Evolutionary conservation across 352 stramenopile species (phyloP).

Genomic region (Aphanomyces cochlioides): DNA sequence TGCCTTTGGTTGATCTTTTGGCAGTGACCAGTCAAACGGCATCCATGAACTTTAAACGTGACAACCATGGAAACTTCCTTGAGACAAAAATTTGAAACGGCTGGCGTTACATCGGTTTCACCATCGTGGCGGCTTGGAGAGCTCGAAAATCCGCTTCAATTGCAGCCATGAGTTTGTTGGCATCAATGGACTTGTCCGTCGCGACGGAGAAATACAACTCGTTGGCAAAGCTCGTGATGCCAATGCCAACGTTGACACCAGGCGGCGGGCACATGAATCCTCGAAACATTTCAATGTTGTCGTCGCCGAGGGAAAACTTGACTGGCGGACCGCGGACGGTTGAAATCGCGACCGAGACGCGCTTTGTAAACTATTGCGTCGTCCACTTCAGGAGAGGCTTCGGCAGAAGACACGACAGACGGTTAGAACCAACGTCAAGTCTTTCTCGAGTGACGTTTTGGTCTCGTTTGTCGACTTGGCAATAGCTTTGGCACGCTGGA

Average conservation of each 20-base stretch:
- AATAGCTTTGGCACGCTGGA: conserved; percentile 49
- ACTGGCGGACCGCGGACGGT: conserved; percentile 64
- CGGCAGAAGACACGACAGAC: not conserved
- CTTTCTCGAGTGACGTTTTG: conserved; percentile 76
- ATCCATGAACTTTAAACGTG: no score
- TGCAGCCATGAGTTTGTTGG: conserved; percentile 50
- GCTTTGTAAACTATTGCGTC: not conserved
- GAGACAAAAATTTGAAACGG: no score
- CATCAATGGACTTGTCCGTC: conserved; percentile 62
- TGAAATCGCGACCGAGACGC: conserved; percentile 33
- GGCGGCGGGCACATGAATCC: conserved; percentile 71
- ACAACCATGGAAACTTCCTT: no score
- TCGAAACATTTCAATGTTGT: conserved; percentile 40
- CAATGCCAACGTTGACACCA: conserved; percentile 68
- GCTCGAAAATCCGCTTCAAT: conserved; percentile 35
- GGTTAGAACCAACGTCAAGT: conserved; percentile 41
- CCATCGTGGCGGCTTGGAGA: no score
- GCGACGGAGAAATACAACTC: conserved; percentile 69
- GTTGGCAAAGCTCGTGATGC: conserved; percentile 62
- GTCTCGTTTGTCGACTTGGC: conserved; percentile 57
- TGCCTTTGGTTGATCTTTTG: no score
- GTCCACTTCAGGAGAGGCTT: not conserved
- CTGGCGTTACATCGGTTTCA: no score
- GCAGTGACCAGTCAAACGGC: no score
- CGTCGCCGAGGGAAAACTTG: conserved; percentile 34